Evolutionary conservation across 441 rosid genomes (phyloP), one percentile per base, ranked within the genome.

Genomic region (Melastoma candidum): DNA sequence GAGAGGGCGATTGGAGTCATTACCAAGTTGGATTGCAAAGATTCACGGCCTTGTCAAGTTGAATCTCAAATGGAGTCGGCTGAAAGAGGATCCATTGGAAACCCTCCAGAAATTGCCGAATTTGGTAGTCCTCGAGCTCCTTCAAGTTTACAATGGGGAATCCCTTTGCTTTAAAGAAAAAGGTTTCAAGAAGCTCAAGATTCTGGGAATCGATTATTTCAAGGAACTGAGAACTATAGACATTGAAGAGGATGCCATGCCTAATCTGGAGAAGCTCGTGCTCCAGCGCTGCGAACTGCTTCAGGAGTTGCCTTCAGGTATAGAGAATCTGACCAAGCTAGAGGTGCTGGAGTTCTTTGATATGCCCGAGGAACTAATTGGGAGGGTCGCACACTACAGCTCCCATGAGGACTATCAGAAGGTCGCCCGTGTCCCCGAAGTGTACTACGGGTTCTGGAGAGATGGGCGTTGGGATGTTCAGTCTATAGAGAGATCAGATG

Each of bases 401-500:
- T 4, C 2, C 9, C 29, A 49, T 12, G 32, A 25, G 11, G 13
- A 25, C 27, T 25, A 6, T 12, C 52, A 12, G 12, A 26, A 49
- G n/a, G 52, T 25, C 29, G 36, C 52, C 12, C 52, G 27, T 49
- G 29, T 49, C n/a, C 52, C 52, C 4, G 29, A 26, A 25, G 52
- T 11, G 7, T 49, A 11, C n/a, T 0, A 49, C 2, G 52, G 13
- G 11, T 49, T 0, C 3, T 36, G 9, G 0, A 49, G 29, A 49
- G 0, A 11, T 49, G 29, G 36, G 22, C 22, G 22, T 17, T 17
- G 22, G 22, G 22, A 17, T 17, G 22, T 17, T 17, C 22, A 17
- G 22, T 17, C 22, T 17, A 17, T 17, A 17, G 22, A 17, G 22
- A 17, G 22, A 17, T 17, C 22, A 17, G 22, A 17, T 17, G 22